These are phyloP conservation scores for Amphicarpaea edgeworthii DNA, from an alignment of 306 rosid genomes.

Conservation along the genomic window DNA sequence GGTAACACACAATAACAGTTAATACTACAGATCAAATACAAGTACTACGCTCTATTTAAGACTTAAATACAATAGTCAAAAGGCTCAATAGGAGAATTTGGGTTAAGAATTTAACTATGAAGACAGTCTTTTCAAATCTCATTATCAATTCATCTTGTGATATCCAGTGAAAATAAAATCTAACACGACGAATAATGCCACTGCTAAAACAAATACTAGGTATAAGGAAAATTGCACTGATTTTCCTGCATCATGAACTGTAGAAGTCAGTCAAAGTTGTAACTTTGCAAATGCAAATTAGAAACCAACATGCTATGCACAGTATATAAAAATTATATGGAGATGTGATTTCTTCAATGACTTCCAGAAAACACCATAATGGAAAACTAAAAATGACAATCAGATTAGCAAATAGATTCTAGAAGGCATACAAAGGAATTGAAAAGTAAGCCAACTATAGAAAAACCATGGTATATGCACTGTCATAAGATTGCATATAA, in stretches of 20 bases:
- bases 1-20: slow-evolving; percentile 3
- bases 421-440: slow-evolving; percentile 13
- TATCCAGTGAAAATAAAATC: slow-evolving; percentile 16
- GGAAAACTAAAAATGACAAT: slow-evolving; percentile 16
- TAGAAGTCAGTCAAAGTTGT: slow-evolving; percentile 16
- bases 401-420: slow-evolving; percentile 15
- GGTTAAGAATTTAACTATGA: slow-evolving; percentile 7
- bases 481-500: slow-evolving; percentile 3
- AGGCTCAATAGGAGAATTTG: slow-evolving; percentile 17
- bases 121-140: slow-evolving; percentile 16
- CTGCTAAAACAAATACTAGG: slow-evolving; percentile 17
- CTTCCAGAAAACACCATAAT: slow-evolving; percentile 8
- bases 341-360: slow-evolving; percentile 28
- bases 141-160: slow-evolving; percentile 15
- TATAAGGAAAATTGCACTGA: neutral
- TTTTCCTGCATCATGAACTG: slow-evolving; percentile 16
- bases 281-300: slow-evolving; percentile 15
- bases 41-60: neutral
- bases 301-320: neutral
- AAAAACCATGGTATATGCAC: slow-evolving; percentile 1
- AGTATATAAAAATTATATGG: slow-evolving; percentile 19
- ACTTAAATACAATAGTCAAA: slow-evolving; percentile 17
- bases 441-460: slow-evolving; percentile 6
- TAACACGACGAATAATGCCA: neutral
- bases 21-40: slow-evolving; percentile 30